Conservation (phyloP, 805 yeast genomes). For the Zygotorulaspora chibaensis region DNA sequence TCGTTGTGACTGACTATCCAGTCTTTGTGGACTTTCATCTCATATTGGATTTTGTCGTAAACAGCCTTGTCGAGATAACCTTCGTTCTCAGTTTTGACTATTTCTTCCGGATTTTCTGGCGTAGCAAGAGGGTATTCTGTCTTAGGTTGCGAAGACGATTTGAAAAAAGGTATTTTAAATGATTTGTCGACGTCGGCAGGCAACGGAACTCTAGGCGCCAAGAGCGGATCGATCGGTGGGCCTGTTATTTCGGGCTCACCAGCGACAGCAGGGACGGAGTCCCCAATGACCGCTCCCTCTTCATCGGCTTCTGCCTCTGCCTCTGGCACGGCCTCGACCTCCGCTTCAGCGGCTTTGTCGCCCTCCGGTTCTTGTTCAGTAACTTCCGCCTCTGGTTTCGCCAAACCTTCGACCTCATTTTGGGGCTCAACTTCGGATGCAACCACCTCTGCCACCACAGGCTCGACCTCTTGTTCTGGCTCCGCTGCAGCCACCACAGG, state of each 20-base stretch:
- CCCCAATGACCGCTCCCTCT: background rate
- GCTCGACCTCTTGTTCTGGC: background rate
- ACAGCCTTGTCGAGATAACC: conserved; percentile 30
- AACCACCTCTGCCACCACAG: conserved; percentile 2
- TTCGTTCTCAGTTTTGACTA: conserved; percentile 25
- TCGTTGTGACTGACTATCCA: conserved; percentile 18
- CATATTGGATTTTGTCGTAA: conserved; percentile 27
- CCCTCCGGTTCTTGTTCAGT: background rate
- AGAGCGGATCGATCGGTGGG: conserved; percentile 12
- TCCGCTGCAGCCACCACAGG: background rate
- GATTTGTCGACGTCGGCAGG: conserved; percentile 7
- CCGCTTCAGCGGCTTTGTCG: conserved; percentile 3
- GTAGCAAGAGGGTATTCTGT: conserved; percentile 25
- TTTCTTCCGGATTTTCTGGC: conserved; percentile 30
- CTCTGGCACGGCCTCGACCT: background rate
- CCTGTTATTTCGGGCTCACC: background rate
- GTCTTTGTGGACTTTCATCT: conserved; percentile 19
- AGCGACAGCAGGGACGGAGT: background rate
- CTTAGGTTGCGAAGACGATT: conserved; percentile 1
- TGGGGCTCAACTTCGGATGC: background rate
- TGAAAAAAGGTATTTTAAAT: conserved; percentile 6
- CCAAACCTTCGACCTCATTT: background rate
- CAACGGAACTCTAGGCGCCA: conserved; percentile 19
- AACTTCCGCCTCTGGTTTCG: background rate
- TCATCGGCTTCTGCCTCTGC: background rate